Conservation (phyloP, 169 alveolate genomes). For the Cryptosporidium meleagridis region DNA sequence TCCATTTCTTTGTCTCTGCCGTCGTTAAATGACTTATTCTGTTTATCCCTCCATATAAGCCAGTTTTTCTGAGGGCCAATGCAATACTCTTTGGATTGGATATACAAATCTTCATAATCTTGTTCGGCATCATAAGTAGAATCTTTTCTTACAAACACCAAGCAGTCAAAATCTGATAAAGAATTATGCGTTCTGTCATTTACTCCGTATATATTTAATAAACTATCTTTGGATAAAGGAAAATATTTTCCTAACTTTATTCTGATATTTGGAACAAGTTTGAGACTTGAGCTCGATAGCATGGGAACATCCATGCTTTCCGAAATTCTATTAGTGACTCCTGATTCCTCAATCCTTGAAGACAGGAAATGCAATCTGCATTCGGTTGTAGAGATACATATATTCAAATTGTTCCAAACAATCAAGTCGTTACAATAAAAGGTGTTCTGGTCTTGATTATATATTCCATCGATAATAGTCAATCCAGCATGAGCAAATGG, state of each 20-base stretch:
- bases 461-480: constrained; percentile 65
- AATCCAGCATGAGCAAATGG: constrained; percentile 57
- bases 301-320: neutral
- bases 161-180: neutral
- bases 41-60: constrained; percentile 10
- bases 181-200: neutral
- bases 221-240: neutral
- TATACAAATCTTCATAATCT: neutral
- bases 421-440: constrained; percentile 52
- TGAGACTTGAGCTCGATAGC: neutral
- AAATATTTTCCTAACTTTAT: constrained; percentile 4
- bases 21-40: neutral
- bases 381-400: constrained; percentile 51
- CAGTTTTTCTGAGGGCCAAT: neutral
- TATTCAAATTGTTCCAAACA: constrained; percentile 64
- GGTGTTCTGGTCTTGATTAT: constrained; percentile 3
- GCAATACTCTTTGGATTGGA: neutral
- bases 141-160: constrained; percentile 15
- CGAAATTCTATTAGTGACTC: neutral
- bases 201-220: neutral
- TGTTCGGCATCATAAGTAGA: neutral
- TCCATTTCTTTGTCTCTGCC: neutral
- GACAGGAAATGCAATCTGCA: constrained; percentile 41
- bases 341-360: constrained; percentile 44
- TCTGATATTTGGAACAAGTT: neutral